Percentiles rank a stretch among this genome's conserved stretches.
These are phyloP conservation scores for Fistulinella prunicolor DNA, from an alignment of 768 basidiomycete genomes.

Conservation along the genomic window DNA sequence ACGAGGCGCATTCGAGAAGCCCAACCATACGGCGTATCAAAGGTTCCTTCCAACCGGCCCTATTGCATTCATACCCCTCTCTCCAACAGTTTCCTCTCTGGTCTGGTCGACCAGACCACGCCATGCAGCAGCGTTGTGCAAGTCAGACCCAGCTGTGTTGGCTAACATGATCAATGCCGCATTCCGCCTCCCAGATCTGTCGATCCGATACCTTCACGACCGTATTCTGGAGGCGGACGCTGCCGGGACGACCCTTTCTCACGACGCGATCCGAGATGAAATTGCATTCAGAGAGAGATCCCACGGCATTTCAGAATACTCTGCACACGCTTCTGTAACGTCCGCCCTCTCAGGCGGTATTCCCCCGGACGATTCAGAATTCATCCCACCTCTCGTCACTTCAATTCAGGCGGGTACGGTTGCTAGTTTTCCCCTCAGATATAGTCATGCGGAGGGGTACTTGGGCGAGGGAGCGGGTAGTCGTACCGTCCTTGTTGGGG, in stretches of 20 bases:
- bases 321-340: conserved; percentile 56
- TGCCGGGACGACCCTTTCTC: conserved; percentile 44
- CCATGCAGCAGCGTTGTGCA: conserved; percentile 69
- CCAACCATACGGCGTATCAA: conserved; percentile 86
- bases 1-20: conserved; percentile 54
- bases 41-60: conserved; percentile 94
- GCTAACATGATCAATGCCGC: conserved; percentile 83
- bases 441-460: conserved; percentile 85
- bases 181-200: conserved; percentile 77
- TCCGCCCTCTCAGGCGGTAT: conserved; percentile 42
- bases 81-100: conserved; percentile 72
- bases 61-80: conserved; percentile 91
- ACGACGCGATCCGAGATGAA: conserved; percentile 53
- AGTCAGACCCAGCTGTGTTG: conserved; percentile 61
- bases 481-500: conserved; percentile 88
- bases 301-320: conserved; percentile 61
- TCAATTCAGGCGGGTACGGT: conserved; percentile 67
- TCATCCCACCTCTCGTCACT: conserved; percentile 71
- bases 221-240: conserved; percentile 55
- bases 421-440: conserved; percentile 88
- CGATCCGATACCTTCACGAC: conserved; percentile 63
- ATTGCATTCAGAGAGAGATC: conserved; percentile 71
- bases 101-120: conserved; percentile 91
- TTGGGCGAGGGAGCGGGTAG: conserved; percentile 64
- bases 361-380: conserved; percentile 57